Evolutionary conservation across 768 basidiomycete genomes (phyloP).

Genomic region (Boletus pseudopeckii): DNA sequence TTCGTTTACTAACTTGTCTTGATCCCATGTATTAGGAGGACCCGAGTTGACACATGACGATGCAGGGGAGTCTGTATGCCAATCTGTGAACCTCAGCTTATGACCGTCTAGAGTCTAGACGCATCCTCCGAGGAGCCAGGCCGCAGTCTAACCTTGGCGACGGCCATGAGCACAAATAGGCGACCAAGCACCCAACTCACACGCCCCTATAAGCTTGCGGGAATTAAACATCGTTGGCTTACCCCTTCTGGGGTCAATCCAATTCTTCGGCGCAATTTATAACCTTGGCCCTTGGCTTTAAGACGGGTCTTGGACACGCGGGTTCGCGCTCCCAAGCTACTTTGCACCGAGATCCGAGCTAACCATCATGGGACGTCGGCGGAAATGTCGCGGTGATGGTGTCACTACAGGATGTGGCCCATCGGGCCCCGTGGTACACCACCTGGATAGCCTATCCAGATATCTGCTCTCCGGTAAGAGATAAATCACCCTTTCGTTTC

Average conservation of each 20-base stretch:
- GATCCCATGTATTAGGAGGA: no score
- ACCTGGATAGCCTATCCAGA: neutral
- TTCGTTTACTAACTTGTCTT: no score
- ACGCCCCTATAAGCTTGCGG: neutral
- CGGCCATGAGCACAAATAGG: neutral
- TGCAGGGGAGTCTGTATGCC: no score
- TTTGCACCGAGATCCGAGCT: neutral
- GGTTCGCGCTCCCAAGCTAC: neutral
- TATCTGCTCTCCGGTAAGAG: neutral
- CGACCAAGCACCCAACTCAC: neutral
- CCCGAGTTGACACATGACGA: no score
- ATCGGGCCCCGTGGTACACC: neutral
- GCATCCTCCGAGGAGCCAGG: no score
- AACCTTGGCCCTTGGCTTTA: neutral
- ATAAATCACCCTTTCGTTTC: neutral
- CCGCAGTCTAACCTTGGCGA: neutral
- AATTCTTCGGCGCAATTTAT: no score
- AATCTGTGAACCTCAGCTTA: no score
- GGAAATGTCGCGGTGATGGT: neutral
- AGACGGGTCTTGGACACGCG: neutral
- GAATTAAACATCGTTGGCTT: neutral
- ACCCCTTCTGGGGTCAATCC: neutral
- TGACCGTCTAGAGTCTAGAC: no score
- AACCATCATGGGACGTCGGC: neutral
- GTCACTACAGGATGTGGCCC: no score